phyloP scores from a whole-genome alignment of 305 asterid species.

The Fraxinus sp. region DNA sequence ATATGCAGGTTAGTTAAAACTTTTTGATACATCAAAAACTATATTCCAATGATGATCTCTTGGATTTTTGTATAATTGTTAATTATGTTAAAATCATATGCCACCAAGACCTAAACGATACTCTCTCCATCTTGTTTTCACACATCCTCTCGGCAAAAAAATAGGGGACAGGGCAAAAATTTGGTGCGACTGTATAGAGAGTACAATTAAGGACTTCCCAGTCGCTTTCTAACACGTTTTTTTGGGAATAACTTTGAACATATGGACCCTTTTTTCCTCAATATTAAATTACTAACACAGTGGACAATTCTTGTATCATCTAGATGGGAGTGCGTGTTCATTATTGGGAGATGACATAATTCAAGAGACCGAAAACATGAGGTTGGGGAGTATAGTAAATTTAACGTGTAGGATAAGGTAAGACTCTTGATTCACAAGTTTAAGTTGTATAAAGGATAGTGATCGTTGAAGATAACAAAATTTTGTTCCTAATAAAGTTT shows the following conservation, averaged over 20 bases:
- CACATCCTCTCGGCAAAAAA: neutral
- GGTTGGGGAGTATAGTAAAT: neutral
- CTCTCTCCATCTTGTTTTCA: neutral
- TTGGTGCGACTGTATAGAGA: neutral
- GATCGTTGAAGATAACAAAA: neutral
- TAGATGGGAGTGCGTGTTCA: neutral
- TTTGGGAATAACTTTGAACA: neutral
- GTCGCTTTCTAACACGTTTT: neutral
- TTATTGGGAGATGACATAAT: neutral
- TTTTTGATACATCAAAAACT: neutral
- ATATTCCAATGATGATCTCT: neutral
- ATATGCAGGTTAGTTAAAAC: conserved; percentile 78
- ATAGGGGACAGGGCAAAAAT: neutral
- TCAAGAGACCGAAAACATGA: neutral
- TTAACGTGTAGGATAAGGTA: neutral
- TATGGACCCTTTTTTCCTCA: neutral
- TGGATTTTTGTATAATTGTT: neutral
- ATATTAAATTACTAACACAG: neutral
- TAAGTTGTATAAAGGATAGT: neutral
- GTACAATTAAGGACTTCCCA: neutral
- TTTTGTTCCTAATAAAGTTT: neutral
- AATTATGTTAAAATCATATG: neutral
- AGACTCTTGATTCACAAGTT: neutral
- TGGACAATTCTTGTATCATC: neutral
- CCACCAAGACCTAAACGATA: neutral